Base-by-base conservation (phyloP, 768 basidiomycete genomes). In the Pleurotus salmoneostramineus region DNA sequence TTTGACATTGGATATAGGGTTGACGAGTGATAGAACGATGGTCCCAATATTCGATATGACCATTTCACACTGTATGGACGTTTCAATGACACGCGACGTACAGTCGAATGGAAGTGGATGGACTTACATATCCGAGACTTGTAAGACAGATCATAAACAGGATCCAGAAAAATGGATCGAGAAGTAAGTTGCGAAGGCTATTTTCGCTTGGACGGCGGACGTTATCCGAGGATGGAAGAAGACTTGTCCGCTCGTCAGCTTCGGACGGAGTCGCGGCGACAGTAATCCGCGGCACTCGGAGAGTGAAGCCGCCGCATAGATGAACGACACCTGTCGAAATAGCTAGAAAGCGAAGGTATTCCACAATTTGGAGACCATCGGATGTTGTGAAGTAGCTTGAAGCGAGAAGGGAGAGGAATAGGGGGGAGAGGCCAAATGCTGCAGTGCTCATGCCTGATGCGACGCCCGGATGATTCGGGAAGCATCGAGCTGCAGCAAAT, bases 41-140 rank as follows among this genome's bases (percentile, higher is more conserved):
- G 87, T 84, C 37, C 89, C 91, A 48, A 93, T 85, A 64, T 91
- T 93, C 15, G 89, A 87, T 15, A 93, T 84, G 17, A 93, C 77
- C 89, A 91, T 92, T 68, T 92, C 90, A 47, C 80, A 82, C 88
- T 90, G 56, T 14, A 42, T 45, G 58, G 3, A 36, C 56, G 43
- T 27, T 27, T 27, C 21, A 27, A 50, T 58, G 21, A 45, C 31
- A 48, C 43, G 47, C 27, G 17, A 27, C 37, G 15, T n/a, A 47
- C 32, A 21, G 45, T 46, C 15, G 47, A 50, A n/a, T 31, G 15
- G 17, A 31, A 50, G 12, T 8, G 42, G 21, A 52, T 50, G 35
- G 11, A n/a, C 61, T 51, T 27, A 62, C 61, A 21, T 49, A 49
- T 43, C 61, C 61, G 6, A 62, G 56, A 6, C 58, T 62, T 44